Conservation (phyloP, 345 rosid genomes). For the Salix exigua region DNA sequence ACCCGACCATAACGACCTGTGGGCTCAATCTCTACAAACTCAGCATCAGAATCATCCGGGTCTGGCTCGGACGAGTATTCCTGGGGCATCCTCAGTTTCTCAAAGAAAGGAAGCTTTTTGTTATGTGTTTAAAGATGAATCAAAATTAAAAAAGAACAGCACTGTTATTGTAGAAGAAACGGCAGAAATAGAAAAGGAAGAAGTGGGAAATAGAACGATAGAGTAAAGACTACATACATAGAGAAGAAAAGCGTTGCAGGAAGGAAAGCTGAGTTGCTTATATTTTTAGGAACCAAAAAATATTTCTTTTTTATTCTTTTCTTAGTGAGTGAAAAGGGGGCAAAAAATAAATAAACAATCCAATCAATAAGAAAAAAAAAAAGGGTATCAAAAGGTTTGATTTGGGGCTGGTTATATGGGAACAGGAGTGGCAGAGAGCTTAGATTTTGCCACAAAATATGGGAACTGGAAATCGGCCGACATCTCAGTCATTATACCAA, state of each 20-base stretch:
- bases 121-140: not conserved
- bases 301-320: too few relatives aligned
- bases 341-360: too few relatives aligned
- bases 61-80: conserved; percentile 53
- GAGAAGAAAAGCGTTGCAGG: not conserved
- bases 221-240: not conserved
- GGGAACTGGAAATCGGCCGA: too few relatives aligned
- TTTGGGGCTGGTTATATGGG: conserved; percentile 13
- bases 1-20: conserved; percentile 36
- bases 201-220: not conserved
- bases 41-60: conserved; percentile 51
- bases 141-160: not conserved
- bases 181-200: not conserved
- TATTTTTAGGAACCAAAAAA: too few relatives aligned
- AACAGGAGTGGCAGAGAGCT: not conserved
- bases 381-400: not conserved
- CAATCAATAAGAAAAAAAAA: too few relatives aligned
- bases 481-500: too few relatives aligned
- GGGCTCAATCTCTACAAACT: conserved; percentile 33
- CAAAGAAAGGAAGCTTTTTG: not conserved
- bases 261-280: not conserved
- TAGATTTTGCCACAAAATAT: too few relatives aligned
- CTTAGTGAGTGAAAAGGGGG: too few relatives aligned
- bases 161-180: not conserved
- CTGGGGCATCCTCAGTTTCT: conserved; percentile 50